Conservation (phyloP, 345 rosid genomes). For the Barbarea vulgaris region DNA sequence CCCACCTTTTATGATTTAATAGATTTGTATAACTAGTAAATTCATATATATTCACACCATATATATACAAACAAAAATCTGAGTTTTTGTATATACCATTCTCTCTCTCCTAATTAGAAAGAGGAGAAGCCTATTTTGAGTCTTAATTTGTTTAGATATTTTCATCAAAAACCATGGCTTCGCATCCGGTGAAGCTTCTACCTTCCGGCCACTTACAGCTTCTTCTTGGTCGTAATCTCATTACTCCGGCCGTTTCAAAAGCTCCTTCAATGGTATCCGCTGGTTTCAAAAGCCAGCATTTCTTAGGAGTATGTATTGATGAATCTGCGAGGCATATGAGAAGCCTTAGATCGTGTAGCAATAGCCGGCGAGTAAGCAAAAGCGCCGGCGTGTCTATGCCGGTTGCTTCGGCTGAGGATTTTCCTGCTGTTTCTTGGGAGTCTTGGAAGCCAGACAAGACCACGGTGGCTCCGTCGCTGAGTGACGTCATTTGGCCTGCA, state of each 20-base stretch:
- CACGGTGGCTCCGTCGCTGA: slow-evolving; percentile 48
- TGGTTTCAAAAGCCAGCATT: slow-evolving; percentile 7
- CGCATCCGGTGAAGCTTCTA: slow-evolving; percentile 37
- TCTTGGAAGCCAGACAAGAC: slow-evolving; percentile 67
- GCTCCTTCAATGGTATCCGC: slow-evolving; percentile 22
- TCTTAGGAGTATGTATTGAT: slow-evolving; percentile 29
- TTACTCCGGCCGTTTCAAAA: slow-evolving; percentile 7
- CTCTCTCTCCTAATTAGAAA: slow-evolving; percentile 21
- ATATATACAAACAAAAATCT: slow-evolving; percentile 3
- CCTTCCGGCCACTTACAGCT: slow-evolving; percentile 23
- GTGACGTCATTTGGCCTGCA: slow-evolving; percentile 91
- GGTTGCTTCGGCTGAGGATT: slow-evolving; percentile 33
- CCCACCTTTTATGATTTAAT: neutral
- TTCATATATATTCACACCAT: neutral
- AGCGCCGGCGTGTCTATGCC: slow-evolving; percentile 23
- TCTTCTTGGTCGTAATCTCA: slow-evolving; percentile 16
- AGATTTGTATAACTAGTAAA: neutral
- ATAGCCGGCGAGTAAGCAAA: slow-evolving; percentile 21
- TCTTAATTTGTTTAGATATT: slow-evolving; percentile 18
- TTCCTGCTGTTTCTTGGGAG: slow-evolving; percentile 53
- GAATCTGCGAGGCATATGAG: slow-evolving; percentile 25
- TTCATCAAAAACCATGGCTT: slow-evolving; percentile 32
- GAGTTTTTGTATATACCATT: slow-evolving; percentile 15
- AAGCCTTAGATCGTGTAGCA: slow-evolving; percentile 20
- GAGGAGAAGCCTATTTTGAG: slow-evolving; percentile 19